Evolutionary conservation across 2,329 filamentous ascomycete genomes (phyloP), one percentile per base, ranked within the genome.

Genomic region (Pseudogymnoascus sp.): DNA sequence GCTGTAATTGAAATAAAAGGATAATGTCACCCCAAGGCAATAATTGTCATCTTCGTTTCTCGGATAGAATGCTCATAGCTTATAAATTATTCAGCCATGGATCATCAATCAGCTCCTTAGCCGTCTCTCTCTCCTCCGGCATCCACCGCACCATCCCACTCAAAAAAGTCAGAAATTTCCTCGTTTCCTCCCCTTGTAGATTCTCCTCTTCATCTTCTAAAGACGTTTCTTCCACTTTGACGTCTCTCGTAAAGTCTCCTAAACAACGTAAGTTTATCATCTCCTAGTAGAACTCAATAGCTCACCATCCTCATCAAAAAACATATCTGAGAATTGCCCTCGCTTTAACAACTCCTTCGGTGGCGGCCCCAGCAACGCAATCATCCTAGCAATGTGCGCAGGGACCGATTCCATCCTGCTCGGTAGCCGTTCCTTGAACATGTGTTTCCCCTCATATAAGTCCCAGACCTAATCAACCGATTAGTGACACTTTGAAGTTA

Each of bases 301-400:
- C 62, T 28, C 14, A 64, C 65, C 65, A 63, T 63, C 40, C n/a
- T 53, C 28, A 37, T 66, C 31, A 23, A 66, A 66, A 44, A 37
- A 66, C 38, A 23, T 40, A 21, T 31, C n/a, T 18, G 40, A 16
- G 12, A 62, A 34, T 60, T 31, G 53, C 21, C 42, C 21, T n/a
- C 21, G 42, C 7, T 46, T 25, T n/a, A 66, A 31, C 4, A 78
- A 53, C 60, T 73, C 70, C 60, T 66, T 70, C 59, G 73, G 75
- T 7, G 76, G 75, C 37, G 69, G 71, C 16, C 76, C 76, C 2
- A 79, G 66, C 64, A 79, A 70, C n/a, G 72, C 74, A 62, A 77
- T 76, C 71, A 79, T 79, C 67, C 78, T 71, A 4, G 77, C 75
- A 5, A 79, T 62, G 61, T 79, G 75, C 62, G 69, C 56, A 36